Conservation (phyloP, 2,329 filamentous ascomycete species). For the Penicillium sp. region DNA sequence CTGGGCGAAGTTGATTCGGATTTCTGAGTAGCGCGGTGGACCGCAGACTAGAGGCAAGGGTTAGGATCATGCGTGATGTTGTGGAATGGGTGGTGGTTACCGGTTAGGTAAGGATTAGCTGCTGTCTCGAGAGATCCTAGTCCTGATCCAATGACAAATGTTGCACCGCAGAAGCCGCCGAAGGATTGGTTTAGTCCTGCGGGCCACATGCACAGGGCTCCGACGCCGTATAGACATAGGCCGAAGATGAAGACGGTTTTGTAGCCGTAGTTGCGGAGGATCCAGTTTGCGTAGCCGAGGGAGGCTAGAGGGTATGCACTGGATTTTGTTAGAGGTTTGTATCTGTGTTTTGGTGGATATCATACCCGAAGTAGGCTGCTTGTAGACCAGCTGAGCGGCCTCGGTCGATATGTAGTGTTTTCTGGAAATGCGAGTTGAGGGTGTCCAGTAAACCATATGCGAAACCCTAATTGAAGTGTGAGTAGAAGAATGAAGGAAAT, state of each 20-base stretch:
- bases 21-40: constrained; percentile 69
- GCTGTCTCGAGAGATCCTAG: constrained; percentile 73
- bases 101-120: constrained; percentile 72
- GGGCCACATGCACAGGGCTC: constrained; percentile 82
- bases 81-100: constrained; percentile 22
- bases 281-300: constrained; percentile 54
- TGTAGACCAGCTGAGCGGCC: constrained; percentile 62
- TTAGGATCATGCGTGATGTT: background rate
- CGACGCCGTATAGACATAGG: constrained; percentile 65
- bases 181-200: constrained; percentile 71
- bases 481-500: background rate
- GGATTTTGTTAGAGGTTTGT: background rate
- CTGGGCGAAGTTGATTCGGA: constrained; percentile 74
- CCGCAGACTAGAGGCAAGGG: constrained; percentile 59
- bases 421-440: constrained; percentile 58
- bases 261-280: constrained; percentile 73
- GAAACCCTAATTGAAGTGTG: constrained; percentile 37
- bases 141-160: constrained; percentile 73
- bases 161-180: constrained; percentile 66
- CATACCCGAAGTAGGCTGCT: constrained; percentile 62
- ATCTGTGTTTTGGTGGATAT: background rate
- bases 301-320: constrained; percentile 56
- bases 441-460: constrained; percentile 52
- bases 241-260: constrained; percentile 77
- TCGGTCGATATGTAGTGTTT: constrained; percentile 53